Conservation (phyloP, 2,329 filamentous ascomycete genomes). For the Colletotrichum filicis region DNA sequence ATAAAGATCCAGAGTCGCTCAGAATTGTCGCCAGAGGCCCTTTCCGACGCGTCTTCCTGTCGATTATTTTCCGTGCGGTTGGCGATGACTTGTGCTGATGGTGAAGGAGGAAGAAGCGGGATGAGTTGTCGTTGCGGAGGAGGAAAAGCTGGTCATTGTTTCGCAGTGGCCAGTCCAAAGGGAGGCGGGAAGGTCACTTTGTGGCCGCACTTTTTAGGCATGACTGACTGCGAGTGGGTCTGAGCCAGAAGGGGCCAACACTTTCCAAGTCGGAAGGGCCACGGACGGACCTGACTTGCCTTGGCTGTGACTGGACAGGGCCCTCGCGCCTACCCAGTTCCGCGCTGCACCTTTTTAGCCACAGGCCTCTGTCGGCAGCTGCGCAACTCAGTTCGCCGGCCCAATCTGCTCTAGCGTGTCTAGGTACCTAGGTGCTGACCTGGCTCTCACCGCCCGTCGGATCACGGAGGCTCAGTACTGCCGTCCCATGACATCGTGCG, state of each 20-base stretch:
- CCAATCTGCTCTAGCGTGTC: no score
- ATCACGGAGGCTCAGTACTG: conserved; percentile 20
- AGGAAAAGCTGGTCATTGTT: conserved; percentile 41
- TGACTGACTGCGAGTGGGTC: conserved; percentile 16
- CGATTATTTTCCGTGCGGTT: conserved; percentile 24
- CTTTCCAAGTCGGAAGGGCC: not conserved
- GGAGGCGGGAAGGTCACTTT: conserved; percentile 29
- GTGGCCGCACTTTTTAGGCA: conserved; percentile 29
- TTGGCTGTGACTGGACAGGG: conserved; percentile 24
- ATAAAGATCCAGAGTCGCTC: conserved; percentile 5
- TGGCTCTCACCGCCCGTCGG: conserved; percentile 9
- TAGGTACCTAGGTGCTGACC: not conserved
- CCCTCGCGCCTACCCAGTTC: conserved; percentile 9
- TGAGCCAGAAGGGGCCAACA: conserved; percentile 5
- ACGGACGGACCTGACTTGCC: conserved; percentile 12
- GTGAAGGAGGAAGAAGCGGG: conserved; percentile 33
- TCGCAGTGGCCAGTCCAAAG: conserved; percentile 30
- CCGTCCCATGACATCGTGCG: conserved; percentile 25
- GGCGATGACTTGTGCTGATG: conserved; percentile 28
- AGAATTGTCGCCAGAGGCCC: conserved; percentile 14
- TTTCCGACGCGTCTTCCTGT: conserved; percentile 32
- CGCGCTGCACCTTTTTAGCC: not conserved
- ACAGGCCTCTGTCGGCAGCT: not conserved
- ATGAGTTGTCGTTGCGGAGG: conserved; percentile 29
- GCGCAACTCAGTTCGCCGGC: not conserved